Conservation (phyloP, 805 yeast genomes). For the Metschnikowia noctiluminum region DNA sequence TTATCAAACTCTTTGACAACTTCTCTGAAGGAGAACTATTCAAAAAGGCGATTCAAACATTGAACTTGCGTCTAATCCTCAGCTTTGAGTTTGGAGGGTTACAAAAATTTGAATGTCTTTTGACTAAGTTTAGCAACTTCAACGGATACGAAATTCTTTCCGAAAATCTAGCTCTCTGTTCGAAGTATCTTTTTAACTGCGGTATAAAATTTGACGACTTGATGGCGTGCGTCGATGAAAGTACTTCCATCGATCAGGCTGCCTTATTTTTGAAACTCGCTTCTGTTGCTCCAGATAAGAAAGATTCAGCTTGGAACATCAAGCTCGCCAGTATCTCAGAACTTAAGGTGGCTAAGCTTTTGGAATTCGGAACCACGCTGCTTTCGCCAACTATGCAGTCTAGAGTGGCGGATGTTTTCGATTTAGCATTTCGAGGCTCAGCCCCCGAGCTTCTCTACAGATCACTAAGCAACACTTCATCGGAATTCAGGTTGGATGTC, state of each 20-base stretch:
- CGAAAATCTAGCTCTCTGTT: conserved; percentile 18
- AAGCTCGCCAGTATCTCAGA: conserved; percentile 17
- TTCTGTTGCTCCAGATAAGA: not conserved
- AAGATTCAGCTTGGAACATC: not conserved
- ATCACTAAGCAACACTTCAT: not conserved
- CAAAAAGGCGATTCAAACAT: conserved; percentile 48
- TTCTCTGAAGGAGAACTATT: conserved; percentile 52
- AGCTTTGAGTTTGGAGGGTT: conserved; percentile 27
- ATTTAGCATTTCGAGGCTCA: not conserved
- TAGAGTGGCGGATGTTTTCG: not conserved
- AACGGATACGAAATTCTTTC: conserved; percentile 28
- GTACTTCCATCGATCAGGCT: conserved; percentile 3
- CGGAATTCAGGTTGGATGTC: not conserved
- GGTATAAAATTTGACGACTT: not conserved
- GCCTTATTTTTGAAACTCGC: conserved; percentile 6
- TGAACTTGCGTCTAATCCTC: conserved; percentile 45
- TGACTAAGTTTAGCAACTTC: conserved; percentile 39
- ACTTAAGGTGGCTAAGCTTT: conserved; percentile 11
- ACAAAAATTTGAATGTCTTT: conserved; percentile 23
- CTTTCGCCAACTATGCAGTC: not conserved
- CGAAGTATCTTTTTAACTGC: conserved; percentile 13
- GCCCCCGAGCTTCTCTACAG: not conserved
- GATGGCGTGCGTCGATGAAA: not conserved
- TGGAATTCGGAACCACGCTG: conserved; percentile 12
- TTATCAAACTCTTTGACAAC: conserved; percentile 31